Evolutionary conservation across 1,284 basidiomycete genomes (phyloP), one percentile per base, ranked within the genome.

Genomic region (Sanghuangporus weigelae): DNA sequence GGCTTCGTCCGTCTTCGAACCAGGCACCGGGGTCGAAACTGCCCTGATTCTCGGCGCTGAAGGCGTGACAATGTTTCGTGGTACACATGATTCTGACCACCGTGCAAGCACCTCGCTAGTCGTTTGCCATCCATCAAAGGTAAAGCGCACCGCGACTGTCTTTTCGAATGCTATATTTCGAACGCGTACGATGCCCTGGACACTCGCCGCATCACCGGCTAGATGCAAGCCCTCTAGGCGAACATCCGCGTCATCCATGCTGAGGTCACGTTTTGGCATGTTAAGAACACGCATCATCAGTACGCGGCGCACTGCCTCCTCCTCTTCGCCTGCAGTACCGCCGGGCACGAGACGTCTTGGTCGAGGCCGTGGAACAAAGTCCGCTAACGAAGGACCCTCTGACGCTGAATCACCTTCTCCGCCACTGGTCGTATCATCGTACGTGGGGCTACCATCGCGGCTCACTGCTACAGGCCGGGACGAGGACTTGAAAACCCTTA

Each of bases 391-490:
- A 85, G 68, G 80, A 88, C 65, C 53, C 19, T 90, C 87, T 67
- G 79, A 83, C 51, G 90, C 87, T 10, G 84, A 86, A 35, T 85
- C 85, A 75, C 86, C 92, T 53, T 72, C 71, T 70, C 80, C 68
- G 63, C 84, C 83, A 11, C 78, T 80, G 66, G 79, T 79, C 35
- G 89, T 93, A 69, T 91, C 87, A 60, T 87, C 86, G 10, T 75
- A 76, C 56, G 89, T 91, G 2, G 96, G 96, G 67, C 91, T 94
- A 0, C 94, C 95, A 70, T 93, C 89, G 57, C 95, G 85, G 21
- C 90, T 93, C 16, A 99, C 96, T 1, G 96, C 95, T 11, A 92
- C 81, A 0, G 96, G 96, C 74, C 94, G 93, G 75, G 98, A 96
- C 75, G 94, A 91, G 35, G 95, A 89, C 60, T 95, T 79, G 79